phyloP scores from a whole-genome alignment of 495 filamentous ascomycete genomes.

The Annulohypoxylon maeteangense region DNA sequence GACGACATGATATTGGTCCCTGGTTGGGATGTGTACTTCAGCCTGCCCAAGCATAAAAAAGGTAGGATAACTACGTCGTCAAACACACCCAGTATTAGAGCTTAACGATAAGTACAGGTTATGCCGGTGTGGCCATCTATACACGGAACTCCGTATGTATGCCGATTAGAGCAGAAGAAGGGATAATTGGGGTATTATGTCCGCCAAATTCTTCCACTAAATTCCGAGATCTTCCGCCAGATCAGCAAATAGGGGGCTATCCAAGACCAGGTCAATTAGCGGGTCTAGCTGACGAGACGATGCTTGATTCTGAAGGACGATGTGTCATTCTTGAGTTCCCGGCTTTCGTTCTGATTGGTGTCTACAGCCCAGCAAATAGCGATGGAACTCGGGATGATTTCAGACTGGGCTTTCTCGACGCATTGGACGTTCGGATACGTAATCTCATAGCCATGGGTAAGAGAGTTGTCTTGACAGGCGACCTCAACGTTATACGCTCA shows the following conservation, averaged over 20 bases:
- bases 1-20: constrained; percentile 97
- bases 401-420: constrained; percentile 79
- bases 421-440: constrained; percentile 82
- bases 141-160: constrained; percentile 88
- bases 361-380: constrained; percentile 88
- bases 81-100: background rate
- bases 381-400: constrained; percentile 88
- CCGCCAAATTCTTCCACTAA: constrained; percentile 78
- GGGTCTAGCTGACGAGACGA: constrained; percentile 70
- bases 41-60: constrained; percentile 91
- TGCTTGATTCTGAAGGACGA: constrained; percentile 90
- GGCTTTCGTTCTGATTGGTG: constrained; percentile 90
- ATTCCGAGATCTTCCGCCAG: constrained; percentile 78
- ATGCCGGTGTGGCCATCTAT: constrained; percentile 95
- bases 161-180: constrained; percentile 93
- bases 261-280: constrained; percentile 73
- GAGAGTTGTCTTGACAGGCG: constrained; percentile 83
- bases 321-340: constrained; percentile 95
- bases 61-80: constrained; percentile 60
- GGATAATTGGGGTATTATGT: constrained; percentile 82
- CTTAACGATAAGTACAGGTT: constrained; percentile 66
- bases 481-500: constrained; percentile 86
- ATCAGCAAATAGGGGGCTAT: constrained; percentile 94
- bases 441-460: constrained; percentile 86
- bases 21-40: constrained; percentile 98